These are phyloP conservation scores for Globisporangium cylindrosporum DNA, from an alignment of 352 stramenopile species.

Conservation along the genomic window DNA sequence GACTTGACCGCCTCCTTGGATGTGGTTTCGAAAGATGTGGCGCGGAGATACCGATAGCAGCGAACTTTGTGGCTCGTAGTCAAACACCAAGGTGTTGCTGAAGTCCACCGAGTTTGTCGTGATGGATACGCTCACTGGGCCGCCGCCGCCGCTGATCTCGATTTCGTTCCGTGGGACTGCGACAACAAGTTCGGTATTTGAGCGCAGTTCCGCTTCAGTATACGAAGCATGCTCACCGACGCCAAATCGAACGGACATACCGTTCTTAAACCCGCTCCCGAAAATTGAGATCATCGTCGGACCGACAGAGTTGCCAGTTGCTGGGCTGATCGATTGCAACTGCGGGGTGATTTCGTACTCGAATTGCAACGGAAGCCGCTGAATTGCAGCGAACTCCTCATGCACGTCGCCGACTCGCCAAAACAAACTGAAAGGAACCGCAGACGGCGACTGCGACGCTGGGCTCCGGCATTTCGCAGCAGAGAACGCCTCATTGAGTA, in stretches of 20 bases:
- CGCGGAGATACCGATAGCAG: slow-evolving; percentile 30
- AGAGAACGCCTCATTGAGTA: slow-evolving; percentile 15
- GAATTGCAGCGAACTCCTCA: slow-evolving; percentile 18
- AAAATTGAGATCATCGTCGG: slow-evolving; percentile 25
- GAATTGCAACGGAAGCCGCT: slow-evolving; percentile 19
- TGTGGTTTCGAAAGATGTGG: slow-evolving; percentile 18
- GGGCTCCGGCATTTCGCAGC: slow-evolving; percentile 24
- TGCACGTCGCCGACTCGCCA: slow-evolving; percentile 21
- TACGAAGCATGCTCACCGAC: slow-evolving; percentile 9
- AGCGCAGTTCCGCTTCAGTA: slow-evolving; percentile 20
- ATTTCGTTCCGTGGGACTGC: slow-evolving; percentile 18
- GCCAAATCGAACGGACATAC: slow-evolving; percentile 28
- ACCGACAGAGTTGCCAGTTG: slow-evolving; percentile 21
- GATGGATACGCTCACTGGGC: slow-evolving; percentile 25
- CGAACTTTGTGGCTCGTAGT: slow-evolving; percentile 23
- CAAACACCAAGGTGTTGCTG: slow-evolving; percentile 33
- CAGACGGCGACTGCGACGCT: not conserved
- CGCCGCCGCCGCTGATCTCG: slow-evolving; percentile 10
- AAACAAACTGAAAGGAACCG: slow-evolving; percentile 24
- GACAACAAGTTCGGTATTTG: slow-evolving; percentile 15
- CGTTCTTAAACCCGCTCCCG: slow-evolving; percentile 25
- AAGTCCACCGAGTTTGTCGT: slow-evolving; percentile 32
- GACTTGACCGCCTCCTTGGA: not conserved
- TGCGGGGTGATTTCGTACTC: slow-evolving; percentile 23
- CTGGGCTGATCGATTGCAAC: slow-evolving; percentile 20